phyloP scores from a whole-genome alignment of 139 green algal species.

The Chlamydomonas sphaeroides region DNA sequence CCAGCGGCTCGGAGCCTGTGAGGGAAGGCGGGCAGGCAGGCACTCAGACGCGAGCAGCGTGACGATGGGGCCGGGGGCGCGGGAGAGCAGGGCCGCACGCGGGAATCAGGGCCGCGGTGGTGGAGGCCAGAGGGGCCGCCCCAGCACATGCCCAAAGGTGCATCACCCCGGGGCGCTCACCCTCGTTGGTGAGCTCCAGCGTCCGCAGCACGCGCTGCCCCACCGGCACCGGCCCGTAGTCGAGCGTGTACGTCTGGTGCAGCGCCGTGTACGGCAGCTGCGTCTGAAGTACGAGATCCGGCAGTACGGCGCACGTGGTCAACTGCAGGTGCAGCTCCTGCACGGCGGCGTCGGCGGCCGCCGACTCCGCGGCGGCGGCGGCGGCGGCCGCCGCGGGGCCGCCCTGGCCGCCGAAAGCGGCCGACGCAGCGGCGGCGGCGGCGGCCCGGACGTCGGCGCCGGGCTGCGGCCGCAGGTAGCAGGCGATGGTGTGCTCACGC shows the following conservation, averaged over 20 bases:
- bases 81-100: too few species aligned
- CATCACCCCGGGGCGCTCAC: too few species aligned
- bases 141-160: too few species aligned
- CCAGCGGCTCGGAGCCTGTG: slow-evolving; percentile 12
- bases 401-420: neutral
- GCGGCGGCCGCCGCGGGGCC: neutral
- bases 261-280: slow-evolving; percentile 32
- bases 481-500: slow-evolving; percentile 43
- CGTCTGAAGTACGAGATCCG: slow-evolving; percentile 58
- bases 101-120: too few species aligned
- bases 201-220: slow-evolving; percentile 56
- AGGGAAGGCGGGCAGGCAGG: neutral
- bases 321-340: slow-evolving; percentile 62
- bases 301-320: slow-evolving; percentile 59
- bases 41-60: too few species aligned
- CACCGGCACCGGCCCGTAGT: slow-evolving; percentile 71
- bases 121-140: too few species aligned
- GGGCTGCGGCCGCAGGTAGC: slow-evolving; percentile 56
- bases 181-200: slow-evolving; percentile 61
- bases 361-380: neutral
- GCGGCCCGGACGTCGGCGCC: neutral
- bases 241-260: slow-evolving; percentile 47
- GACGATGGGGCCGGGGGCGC: too few species aligned
- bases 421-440: neutral
- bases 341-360: neutral